Percentiles rank a stretch among this genome's conserved stretches.
Evolutionary conservation across 176 grass and related monocot species (phyloP).

Genomic region (Hsuehochloa calcarea): DNA sequence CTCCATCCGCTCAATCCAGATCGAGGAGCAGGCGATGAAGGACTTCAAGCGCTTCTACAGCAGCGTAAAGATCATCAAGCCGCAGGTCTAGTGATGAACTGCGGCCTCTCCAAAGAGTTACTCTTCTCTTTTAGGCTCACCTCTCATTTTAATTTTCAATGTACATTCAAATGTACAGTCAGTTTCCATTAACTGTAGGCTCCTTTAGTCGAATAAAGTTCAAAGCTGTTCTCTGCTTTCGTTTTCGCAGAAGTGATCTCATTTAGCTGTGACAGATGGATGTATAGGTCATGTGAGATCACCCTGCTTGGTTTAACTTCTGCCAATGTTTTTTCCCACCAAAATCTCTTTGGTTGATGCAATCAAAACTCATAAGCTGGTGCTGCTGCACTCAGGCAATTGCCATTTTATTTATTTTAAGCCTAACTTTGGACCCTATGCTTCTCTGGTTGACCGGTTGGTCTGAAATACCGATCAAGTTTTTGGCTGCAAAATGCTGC

Average conservation of each 20-base stretch:
- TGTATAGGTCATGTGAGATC: slow-evolving; percentile 43
- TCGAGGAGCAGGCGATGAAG: slow-evolving; percentile 95
- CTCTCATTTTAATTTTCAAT: slow-evolving; percentile 19
- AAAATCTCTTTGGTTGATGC: slow-evolving; percentile 42
- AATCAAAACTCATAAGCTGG: slow-evolving; percentile 29
- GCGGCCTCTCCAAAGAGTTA: neutral
- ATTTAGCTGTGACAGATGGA: slow-evolving; percentile 27
- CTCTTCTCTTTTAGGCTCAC: slow-evolving; percentile 36
- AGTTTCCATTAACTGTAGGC: slow-evolving; percentile 22
- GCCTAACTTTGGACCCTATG: neutral
- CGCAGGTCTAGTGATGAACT: slow-evolving; percentile 40
- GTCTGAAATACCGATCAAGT: neutral
- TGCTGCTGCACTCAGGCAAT: neutral
- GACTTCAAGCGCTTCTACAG: slow-evolving; percentile 98
- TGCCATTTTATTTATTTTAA: neutral
- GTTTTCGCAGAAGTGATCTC: slow-evolving; percentile 21
- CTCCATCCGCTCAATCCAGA: slow-evolving; percentile 94
- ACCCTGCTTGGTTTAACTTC: slow-evolving; percentile 30
- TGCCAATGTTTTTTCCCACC: slow-evolving; percentile 24
- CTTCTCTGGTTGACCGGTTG: neutral
- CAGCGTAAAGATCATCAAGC: slow-evolving; percentile 86
- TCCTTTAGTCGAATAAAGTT: slow-evolving; percentile 36
- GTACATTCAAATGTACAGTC: slow-evolving; percentile 79
- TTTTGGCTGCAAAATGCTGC: neutral
- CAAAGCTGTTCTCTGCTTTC: neutral